Evolutionary conservation across 768 basidiomycete species (phyloP).

Genomic region (Auriculariales sp.): DNA sequence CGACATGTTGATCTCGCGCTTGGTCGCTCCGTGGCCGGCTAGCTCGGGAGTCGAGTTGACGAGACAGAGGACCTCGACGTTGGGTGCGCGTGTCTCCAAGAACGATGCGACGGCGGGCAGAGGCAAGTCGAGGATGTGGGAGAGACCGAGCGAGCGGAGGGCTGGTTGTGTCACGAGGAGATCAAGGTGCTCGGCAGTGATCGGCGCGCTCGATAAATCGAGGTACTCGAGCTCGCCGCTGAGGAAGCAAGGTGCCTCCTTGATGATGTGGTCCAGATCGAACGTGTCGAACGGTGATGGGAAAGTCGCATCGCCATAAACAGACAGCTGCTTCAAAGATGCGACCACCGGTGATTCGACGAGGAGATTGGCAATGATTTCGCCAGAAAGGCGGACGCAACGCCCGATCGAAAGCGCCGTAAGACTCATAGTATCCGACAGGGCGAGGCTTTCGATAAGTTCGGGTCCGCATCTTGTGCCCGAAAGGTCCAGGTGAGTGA

Average conservation of each 20-base stretch:
- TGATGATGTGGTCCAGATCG: conserved; percentile 54
- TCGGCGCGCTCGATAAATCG: conserved; percentile 73
- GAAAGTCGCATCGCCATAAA: conserved; percentile 83
- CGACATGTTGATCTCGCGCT: conserved; percentile 16
- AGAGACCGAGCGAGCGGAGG: conserved; percentile 80
- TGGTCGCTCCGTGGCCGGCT: conserved; percentile 33
- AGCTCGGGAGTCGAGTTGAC: conserved; percentile 65
- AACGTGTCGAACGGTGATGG: conserved; percentile 50
- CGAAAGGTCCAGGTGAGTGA: conserved; percentile 85
- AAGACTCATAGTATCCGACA: conserved; percentile 50
- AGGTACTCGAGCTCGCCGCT: conserved; percentile 68
- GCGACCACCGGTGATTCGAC: conserved; percentile 47
- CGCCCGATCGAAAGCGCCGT: conserved; percentile 72
- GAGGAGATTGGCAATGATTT: conserved; percentile 62
- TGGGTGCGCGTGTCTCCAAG: conserved; percentile 46
- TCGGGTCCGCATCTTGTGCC: conserved; percentile 72
- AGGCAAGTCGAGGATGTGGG: conserved; percentile 61
- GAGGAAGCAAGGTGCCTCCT: conserved; percentile 64
- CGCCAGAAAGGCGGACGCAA: conserved; percentile 71
- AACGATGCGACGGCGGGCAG: conserved; percentile 55
- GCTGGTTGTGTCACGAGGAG: conserved; percentile 48
- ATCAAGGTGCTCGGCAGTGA: conserved; percentile 39
- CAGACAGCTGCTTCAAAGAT: conserved; percentile 59
- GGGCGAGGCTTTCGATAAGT: conserved; percentile 50
- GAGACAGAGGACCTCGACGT: conserved; percentile 79